These are phyloP conservation scores for Calendula officinalis DNA, from an alignment of 129 eudicot genomes.

Conservation along the genomic window DNA sequence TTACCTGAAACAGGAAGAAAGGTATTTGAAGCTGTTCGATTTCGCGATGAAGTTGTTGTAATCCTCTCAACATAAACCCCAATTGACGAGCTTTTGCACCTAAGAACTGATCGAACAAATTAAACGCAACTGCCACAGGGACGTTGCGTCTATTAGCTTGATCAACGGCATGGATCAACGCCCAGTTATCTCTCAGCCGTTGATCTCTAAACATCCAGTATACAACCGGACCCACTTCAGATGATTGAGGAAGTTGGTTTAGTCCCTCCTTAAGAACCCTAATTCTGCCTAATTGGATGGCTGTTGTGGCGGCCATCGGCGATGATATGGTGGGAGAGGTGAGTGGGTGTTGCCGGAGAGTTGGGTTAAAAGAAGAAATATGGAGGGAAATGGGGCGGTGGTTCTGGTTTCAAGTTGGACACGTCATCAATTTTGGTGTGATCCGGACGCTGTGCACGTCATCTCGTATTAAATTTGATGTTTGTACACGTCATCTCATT, in stretches of 20 bases:
- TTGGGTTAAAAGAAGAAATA: slow-evolving; percentile 16
- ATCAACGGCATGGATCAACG: slow-evolving; percentile 87
- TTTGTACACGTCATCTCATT: not conserved
- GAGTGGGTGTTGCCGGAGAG: slow-evolving; percentile 10
- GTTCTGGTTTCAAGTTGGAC: slow-evolving; percentile 52
- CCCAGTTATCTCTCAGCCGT: slow-evolving; percentile 90
- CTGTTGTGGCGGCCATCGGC: slow-evolving; percentile 23
- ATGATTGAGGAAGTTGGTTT: slow-evolving; percentile 10
- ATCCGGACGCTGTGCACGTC: slow-evolving; percentile 13
- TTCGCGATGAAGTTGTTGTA: slow-evolving; percentile 45
- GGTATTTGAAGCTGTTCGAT: slow-evolving; percentile 59
- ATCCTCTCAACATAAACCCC: slow-evolving; percentile 94
- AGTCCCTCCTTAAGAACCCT: slow-evolving; percentile 58
- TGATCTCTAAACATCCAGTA: slow-evolving; percentile 99
- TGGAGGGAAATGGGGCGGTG: slow-evolving; percentile 59
- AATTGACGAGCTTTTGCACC: slow-evolving; percentile 92
- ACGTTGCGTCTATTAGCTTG: slow-evolving; percentile 71
- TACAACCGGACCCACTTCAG: slow-evolving; percentile 80
- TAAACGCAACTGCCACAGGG: slow-evolving; percentile 85
- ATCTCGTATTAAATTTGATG: slow-evolving; percentile 8
- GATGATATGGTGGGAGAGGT: slow-evolving; percentile 9
- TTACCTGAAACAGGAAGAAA: slow-evolving; percentile 77
- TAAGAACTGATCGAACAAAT: slow-evolving; percentile 71
- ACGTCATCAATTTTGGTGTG: slow-evolving; percentile 36
- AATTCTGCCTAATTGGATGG: slow-evolving; percentile 69